Percentiles rank a stretch among this genome's conserved stretches.
These are phyloP conservation scores for Thielaviopsis populi DNA, from an alignment of 2,329 filamentous ascomycete species.

Conservation along the genomic window DNA sequence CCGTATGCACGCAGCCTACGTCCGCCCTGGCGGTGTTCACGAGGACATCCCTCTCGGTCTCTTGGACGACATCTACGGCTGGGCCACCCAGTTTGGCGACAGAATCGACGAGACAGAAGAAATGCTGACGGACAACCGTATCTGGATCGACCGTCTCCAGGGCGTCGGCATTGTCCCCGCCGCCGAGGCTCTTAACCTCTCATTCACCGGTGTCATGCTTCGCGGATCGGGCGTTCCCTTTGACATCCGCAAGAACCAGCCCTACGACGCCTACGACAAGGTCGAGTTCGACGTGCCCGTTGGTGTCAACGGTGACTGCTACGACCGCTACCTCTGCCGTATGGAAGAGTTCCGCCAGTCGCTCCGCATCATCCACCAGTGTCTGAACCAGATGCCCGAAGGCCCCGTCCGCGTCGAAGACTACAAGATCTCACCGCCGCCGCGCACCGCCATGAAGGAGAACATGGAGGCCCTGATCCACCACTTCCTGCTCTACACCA, in stretches of 20 bases:
- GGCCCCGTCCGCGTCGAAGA: constrained; percentile 93
- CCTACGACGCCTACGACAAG: constrained; percentile 94
- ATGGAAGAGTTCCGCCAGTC: constrained; percentile 99
- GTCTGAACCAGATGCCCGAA: constrained; percentile 95
- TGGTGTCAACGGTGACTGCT: constrained; percentile 94
- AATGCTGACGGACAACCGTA: constrained; percentile 96
- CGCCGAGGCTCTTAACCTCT: constrained; percentile 88
- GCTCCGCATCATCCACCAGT: constrained; percentile 95
- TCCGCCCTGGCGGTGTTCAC: constrained; percentile 88
- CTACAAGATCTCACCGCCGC: constrained; percentile 94
- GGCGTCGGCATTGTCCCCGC: constrained; percentile 84
- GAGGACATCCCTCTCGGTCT: constrained; percentile 89
- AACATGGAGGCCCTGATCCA: constrained; percentile 99
- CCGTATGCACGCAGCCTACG: constrained; percentile 91
- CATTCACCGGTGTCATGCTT: constrained; percentile 95
- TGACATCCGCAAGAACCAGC: constrained; percentile 92
- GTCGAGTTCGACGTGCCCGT: constrained; percentile 98
- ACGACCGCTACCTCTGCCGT: constrained; percentile 95
- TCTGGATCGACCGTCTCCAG: constrained; percentile 91
- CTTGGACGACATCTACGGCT: constrained; percentile 98
- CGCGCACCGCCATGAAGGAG: constrained; percentile 98
- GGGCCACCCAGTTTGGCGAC: constrained; percentile 97
- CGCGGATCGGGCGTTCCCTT: constrained; percentile 90
- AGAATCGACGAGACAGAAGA: constrained; percentile 98
- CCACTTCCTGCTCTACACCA: constrained; percentile 97